Percentiles rank a stretch among this genome's conserved stretches.
phyloP scores from a whole-genome alignment of 1,139 yeast genomes.

The Yamadazyma dushanensis region DNA sequence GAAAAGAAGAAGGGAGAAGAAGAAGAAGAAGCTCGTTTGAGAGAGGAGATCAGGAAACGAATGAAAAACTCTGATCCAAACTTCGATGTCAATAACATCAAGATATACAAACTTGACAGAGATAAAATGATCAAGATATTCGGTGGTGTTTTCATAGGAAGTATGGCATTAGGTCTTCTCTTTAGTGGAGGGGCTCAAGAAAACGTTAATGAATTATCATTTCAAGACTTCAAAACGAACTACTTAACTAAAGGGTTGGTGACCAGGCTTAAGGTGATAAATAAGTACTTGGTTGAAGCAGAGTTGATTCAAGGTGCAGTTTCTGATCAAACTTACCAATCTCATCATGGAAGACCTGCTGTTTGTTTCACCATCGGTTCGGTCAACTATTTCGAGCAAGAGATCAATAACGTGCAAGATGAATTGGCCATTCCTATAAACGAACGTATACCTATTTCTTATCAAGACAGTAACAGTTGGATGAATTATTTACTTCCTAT shows the following conservation, averaged over 20 bases:
- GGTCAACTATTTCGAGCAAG: conserved; percentile 69
- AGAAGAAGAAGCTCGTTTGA: conserved; percentile 24
- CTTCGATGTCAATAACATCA: conserved; percentile 31
- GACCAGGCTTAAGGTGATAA: conserved; percentile 70
- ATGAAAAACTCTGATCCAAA: conserved; percentile 34
- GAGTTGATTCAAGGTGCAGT: conserved; percentile 62
- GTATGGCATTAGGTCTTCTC: conserved; percentile 17
- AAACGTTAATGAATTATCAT: conserved; percentile 55
- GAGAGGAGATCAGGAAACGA: conserved; percentile 34
- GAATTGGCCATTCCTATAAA: conserved; percentile 59
- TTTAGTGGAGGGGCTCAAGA: conserved; percentile 17
- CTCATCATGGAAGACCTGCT: conserved; percentile 39
- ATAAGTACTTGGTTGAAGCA: conserved; percentile 76
- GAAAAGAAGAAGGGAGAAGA: conserved; percentile 16
- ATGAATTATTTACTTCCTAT: conserved; percentile 57
- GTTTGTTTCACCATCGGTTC: conserved; percentile 73
- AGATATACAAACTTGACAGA: conserved; percentile 30
- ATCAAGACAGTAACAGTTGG: conserved; percentile 61
- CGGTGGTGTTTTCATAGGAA: conserved; percentile 16
- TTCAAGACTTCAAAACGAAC: conserved; percentile 86
- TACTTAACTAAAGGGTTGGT: conserved; percentile 86
- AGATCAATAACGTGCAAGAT: conserved; percentile 60
- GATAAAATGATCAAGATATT: conserved; percentile 19
- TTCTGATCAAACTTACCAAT: conserved; percentile 40
- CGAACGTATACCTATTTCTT: conserved; percentile 63